Percentiles rank a stretch among this genome's conserved stretches.
These are phyloP conservation scores for Diplocarpon rosae DNA, from an alignment of 2,329 filamentous ascomycete genomes.

Conservation along the genomic window DNA sequence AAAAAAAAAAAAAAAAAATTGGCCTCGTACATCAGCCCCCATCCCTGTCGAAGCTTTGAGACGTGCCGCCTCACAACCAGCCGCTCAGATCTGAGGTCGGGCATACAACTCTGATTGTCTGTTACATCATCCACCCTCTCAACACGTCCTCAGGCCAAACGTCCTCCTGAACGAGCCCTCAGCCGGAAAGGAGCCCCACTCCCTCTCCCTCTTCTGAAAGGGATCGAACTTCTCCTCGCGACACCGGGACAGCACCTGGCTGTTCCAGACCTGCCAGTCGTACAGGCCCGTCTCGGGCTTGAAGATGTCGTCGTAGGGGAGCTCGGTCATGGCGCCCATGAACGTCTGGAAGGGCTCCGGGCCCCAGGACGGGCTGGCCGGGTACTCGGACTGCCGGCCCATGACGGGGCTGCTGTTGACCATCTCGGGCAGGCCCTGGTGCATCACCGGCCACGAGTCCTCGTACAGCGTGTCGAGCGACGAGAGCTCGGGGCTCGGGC, in stretches of 20 bases:
- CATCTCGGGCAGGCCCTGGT: constrained; percentile 15
- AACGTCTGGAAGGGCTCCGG: constrained; percentile 26
- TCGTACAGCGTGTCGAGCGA: constrained; percentile 26
- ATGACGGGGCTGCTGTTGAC: constrained; percentile 11
- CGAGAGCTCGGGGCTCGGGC: constrained; percentile 6
- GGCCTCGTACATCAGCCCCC: too few relatives aligned
- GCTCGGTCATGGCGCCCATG: constrained; percentile 25
- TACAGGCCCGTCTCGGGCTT: constrained; percentile 23
- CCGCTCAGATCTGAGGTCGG: too few relatives aligned
- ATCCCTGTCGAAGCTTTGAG: too few relatives aligned
- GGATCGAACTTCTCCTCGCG: constrained; percentile 24
- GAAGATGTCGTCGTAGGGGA: constrained; percentile 26
- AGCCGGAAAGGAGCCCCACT: constrained; percentile 9
- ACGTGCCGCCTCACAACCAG: too few relatives aligned
- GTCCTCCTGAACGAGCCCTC: constrained; percentile 11
- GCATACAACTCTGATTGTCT: too few relatives aligned
- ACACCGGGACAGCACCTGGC: constrained; percentile 21
- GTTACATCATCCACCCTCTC: too few relatives aligned
- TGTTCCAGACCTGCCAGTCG: constrained; percentile 26
- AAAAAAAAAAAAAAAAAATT: too few relatives aligned
- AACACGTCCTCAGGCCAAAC: constrained; percentile 15
- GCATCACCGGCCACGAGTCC: constrained; percentile 20
- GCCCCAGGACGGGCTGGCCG: constrained; percentile 21
- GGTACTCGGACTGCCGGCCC: constrained; percentile 18
- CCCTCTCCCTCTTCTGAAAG: constrained; percentile 17